A percentile compares a stretch with the other conserved stretches of the same genome.
These are phyloP conservation scores for Leccinum subrobustum DNA, from an alignment of 1,284 basidiomycete species.

Conservation along the genomic window DNA sequence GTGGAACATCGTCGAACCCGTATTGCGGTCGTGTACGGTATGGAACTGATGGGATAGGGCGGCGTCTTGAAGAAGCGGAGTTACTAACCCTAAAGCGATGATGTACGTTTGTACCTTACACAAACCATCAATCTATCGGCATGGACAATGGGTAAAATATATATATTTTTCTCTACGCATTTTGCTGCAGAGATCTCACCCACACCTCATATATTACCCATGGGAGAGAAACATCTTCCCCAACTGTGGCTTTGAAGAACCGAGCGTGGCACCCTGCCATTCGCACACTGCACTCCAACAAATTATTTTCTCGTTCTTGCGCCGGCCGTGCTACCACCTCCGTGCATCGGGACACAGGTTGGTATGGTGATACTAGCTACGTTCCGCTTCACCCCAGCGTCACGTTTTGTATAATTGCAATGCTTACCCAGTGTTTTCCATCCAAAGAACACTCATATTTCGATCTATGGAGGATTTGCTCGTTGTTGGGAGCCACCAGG, in stretches of 20 bases:
- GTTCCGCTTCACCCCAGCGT: not conserved
- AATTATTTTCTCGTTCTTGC: not conserved
- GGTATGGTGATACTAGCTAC: slow-evolving; percentile 20
- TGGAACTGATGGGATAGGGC: not conserved
- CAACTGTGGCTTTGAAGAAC: slow-evolving; percentile 38
- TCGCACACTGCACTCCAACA: slow-evolving; percentile 39
- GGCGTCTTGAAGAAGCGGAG: not conserved
- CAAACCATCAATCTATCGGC: not conserved
- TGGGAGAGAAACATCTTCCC: slow-evolving; percentile 30
- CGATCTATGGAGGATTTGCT: slow-evolving; percentile 37
- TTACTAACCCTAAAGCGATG: not conserved
- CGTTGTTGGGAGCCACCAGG: slow-evolving; percentile 44
- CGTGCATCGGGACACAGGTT: slow-evolving; percentile 8
- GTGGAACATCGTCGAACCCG: slow-evolving; percentile 23
- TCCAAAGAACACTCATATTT: slow-evolving; percentile 42
- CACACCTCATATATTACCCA: slow-evolving; percentile 52
- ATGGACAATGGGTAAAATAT: not conserved
- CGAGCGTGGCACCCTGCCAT: slow-evolving; percentile 26
- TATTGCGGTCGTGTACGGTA: not conserved
- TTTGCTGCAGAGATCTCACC: slow-evolving; percentile 31
- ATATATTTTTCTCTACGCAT: slow-evolving; percentile 5
- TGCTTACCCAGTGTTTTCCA: slow-evolving; percentile 44
- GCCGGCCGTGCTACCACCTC: not conserved
- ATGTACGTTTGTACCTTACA: not conserved
- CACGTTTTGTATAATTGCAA: not conserved